Conservation (phyloP, 306 rosid species). For the Styphnolobium japonicum region DNA sequence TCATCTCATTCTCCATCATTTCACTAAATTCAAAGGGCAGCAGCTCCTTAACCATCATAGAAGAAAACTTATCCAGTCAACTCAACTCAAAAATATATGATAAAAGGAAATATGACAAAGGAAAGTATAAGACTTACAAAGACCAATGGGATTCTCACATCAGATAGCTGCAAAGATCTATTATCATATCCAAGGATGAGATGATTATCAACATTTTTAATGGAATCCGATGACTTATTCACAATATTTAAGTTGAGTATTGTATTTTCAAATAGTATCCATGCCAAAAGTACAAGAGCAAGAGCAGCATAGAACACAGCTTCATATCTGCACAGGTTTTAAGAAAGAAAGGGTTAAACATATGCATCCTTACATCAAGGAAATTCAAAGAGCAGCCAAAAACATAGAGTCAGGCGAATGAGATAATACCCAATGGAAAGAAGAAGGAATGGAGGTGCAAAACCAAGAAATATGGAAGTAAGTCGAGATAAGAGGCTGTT, state of each 20-base stretch:
- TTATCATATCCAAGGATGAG: slow-evolving; percentile 43
- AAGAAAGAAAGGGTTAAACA: background rate
- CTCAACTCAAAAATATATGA: background rate
- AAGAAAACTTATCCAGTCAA: background rate
- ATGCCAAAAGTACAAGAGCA: slow-evolving; percentile 80
- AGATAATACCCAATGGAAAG: slow-evolving; percentile 81
- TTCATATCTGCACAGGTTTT: slow-evolving; percentile 69
- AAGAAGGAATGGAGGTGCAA: slow-evolving; percentile 88
- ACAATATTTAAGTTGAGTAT: slow-evolving; percentile 53
- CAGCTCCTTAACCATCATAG: background rate
- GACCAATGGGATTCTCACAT: slow-evolving; percentile 66
- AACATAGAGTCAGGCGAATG: slow-evolving; percentile 11
- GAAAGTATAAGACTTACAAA: slow-evolving; percentile 62
- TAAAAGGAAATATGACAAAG: background rate
- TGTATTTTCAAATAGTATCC: slow-evolving; percentile 88
- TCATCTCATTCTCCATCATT: background rate
- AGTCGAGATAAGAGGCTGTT: slow-evolving; percentile 76
- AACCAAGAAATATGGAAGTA: slow-evolving; percentile 84
- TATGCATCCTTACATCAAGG: background rate
- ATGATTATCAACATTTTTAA: slow-evolving; percentile 32
- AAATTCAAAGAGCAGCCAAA: background rate
- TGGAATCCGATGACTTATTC: slow-evolving; percentile 43
- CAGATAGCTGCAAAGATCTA: slow-evolving; percentile 80
- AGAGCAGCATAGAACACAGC: slow-evolving; percentile 83
- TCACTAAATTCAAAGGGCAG: no score